Percentiles rank a stretch among this genome's conserved stretches.
phyloP scores from a whole-genome alignment of 2,329 filamentous ascomycete genomes.

The Diaporthe vexans region DNA sequence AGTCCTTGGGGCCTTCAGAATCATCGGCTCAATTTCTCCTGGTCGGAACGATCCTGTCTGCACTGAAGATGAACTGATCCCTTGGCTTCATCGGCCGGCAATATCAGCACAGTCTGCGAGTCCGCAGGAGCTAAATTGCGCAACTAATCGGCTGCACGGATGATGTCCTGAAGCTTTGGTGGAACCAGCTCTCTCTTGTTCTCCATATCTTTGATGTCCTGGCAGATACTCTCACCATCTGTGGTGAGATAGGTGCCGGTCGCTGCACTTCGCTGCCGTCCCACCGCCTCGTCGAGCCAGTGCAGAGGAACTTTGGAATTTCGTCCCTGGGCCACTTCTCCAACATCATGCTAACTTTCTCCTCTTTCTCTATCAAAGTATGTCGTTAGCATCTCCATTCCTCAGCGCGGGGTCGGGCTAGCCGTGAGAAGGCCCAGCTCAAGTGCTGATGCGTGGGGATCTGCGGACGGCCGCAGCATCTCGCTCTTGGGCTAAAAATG shows the following conservation, averaged over 20 bases:
- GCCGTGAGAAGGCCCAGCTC: background rate
- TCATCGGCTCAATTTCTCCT: background rate
- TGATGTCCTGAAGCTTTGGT: background rate
- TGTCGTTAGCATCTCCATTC: background rate
- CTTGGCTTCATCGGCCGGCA: background rate
- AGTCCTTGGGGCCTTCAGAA: background rate
- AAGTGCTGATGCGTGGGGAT: conserved; percentile 7
- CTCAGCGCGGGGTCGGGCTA: background rate
- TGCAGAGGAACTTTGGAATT: background rate
- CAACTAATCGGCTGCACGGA: background rate
- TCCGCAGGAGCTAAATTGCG: background rate
- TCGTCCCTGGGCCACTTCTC: background rate
- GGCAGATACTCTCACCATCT: background rate
- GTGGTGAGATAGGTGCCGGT: background rate
- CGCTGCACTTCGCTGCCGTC: background rate
- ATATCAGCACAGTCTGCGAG: background rate
- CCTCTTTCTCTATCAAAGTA: background rate
- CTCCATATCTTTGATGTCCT: background rate
- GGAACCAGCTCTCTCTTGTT: background rate
- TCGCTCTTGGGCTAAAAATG: background rate
- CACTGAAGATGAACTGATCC: background rate
- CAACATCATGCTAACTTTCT: background rate
- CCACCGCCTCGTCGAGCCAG: background rate
- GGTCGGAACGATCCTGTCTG: conserved; percentile 4
- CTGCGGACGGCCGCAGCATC: conserved; percentile 31